These are phyloP conservation scores for Colletotrichum sp. DNA, from an alignment of 2,329 filamentous ascomycete genomes.

Conservation along the genomic window DNA sequence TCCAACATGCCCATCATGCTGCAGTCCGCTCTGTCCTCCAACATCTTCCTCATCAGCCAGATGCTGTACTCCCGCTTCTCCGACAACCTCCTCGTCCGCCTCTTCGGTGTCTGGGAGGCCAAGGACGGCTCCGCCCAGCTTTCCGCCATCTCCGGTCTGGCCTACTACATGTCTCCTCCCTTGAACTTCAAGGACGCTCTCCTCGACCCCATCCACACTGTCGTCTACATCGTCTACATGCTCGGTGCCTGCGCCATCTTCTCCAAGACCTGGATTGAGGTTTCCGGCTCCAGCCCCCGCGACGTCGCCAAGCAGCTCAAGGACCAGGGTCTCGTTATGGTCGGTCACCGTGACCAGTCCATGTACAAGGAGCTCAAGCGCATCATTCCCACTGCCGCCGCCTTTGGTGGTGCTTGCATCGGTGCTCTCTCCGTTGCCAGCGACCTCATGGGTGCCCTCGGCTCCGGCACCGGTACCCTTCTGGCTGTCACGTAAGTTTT, in stretches of 20 bases:
- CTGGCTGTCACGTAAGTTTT: conserved; percentile 93
- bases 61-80: conserved; percentile 99
- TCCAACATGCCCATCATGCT: conserved; percentile 99
- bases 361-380: conserved; percentile 99
- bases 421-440: conserved; percentile 94
- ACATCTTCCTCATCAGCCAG: conserved; percentile 98
- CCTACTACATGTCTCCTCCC: conserved; percentile 99
- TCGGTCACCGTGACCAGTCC: conserved; percentile 98
- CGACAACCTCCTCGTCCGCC: conserved; percentile 96
- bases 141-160: conserved; percentile 88
- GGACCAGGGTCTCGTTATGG: conserved; percentile 99
- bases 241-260: conserved; percentile 96
- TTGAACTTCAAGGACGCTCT: conserved; percentile 97
- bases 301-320: conserved; percentile 99
- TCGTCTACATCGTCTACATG: conserved; percentile 97
- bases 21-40: conserved; percentile 97
- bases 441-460: conserved; percentile 93
- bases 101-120: conserved; percentile 98
- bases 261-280: conserved; percentile 99
- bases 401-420: conserved; percentile 98
- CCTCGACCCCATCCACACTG: conserved; percentile 95
- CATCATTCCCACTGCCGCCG: conserved; percentile 96
- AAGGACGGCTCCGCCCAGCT: conserved; percentile 96
- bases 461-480: conserved; percentile 96
- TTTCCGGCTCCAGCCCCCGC: conserved; percentile 95